Evolutionary conservation across 192 early-diverging fungal species (phyloP).

Genomic region (Podila minutissima): DNA sequence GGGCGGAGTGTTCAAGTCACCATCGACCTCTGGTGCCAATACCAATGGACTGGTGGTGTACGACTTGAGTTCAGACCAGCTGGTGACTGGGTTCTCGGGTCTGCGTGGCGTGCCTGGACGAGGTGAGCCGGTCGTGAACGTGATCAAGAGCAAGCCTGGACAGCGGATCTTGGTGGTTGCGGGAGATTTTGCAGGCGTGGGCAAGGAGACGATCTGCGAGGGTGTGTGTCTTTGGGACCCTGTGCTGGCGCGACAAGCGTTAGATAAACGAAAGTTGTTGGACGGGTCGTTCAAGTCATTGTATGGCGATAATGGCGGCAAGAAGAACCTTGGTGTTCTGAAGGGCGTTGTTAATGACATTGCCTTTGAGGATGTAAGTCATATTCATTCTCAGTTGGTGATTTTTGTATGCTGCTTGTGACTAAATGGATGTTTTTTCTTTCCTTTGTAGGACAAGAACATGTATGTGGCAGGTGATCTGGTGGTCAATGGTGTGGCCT

Average conservation of each 20-base stretch:
- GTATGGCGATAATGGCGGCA: slow-evolving; percentile 17
- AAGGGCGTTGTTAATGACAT: slow-evolving; percentile 47
- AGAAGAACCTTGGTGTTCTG: slow-evolving; percentile 24
- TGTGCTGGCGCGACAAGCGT: slow-evolving; percentile 11
- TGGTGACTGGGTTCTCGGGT: slow-evolving; percentile 12
- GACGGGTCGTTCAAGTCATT: slow-evolving; percentile 25
- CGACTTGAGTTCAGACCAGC: slow-evolving; percentile 12
- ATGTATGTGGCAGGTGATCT: slow-evolving; percentile 56
- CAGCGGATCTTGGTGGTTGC: slow-evolving; percentile 17
- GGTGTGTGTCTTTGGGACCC: slow-evolving; percentile 29
- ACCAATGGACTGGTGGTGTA: slow-evolving; percentile 12
- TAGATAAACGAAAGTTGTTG: slow-evolving; percentile 21
- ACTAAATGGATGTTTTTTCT: not conserved
- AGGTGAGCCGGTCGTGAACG: slow-evolving; percentile 17
- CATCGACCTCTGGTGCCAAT: not conserved
- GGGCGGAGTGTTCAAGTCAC: slow-evolving; percentile 21
- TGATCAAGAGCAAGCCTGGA: slow-evolving; percentile 32
- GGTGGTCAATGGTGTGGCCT: slow-evolving; percentile 29
- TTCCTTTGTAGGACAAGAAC: slow-evolving; percentile 29
- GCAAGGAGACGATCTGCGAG: slow-evolving; percentile 15
- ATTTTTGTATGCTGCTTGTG: not conserved
- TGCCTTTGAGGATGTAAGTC: slow-evolving; percentile 38
- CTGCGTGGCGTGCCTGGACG: not conserved
- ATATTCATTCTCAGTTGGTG: not conserved
- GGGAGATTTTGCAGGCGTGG: slow-evolving; percentile 37